Conservation (phyloP, 805 yeast species). For the Candida namnaoensis region DNA sequence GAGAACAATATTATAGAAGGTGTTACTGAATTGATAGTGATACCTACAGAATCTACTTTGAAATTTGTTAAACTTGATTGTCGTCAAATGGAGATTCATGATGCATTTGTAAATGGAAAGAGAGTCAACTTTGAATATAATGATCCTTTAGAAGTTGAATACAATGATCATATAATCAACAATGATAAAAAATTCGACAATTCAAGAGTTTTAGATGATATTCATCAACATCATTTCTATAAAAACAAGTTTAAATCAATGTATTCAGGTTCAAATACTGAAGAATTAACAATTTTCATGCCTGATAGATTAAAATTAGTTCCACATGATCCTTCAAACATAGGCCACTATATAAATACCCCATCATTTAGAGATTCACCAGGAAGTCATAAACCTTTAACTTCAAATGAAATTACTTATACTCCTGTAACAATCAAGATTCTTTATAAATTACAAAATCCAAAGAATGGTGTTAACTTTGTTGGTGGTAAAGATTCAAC, state of each 20-base stretch:
- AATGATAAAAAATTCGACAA: constrained; percentile 1
- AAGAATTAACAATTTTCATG: constrained; percentile 53
- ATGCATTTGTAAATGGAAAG: constrained; percentile 57
- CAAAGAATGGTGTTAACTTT: constrained; percentile 70
- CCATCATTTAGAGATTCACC: constrained; percentile 31
- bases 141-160: constrained; percentile 37
- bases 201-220: constrained; percentile 2
- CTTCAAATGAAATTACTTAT: constrained; percentile 37
- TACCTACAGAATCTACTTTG: constrained; percentile 57
- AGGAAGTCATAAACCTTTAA: constrained; percentile 19
- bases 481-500: constrained; percentile 48
- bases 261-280: constrained; percentile 46
- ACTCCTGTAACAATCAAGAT: constrained; percentile 70
- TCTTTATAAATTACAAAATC: constrained; percentile 54
- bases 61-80: constrained; percentile 68
- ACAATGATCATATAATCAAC: constrained; percentile 24
- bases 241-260: constrained; percentile 43
- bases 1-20: constrained; percentile 54
- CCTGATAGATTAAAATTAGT: constrained; percentile 62
- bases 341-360: constrained; percentile 17
- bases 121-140: constrained; percentile 44
- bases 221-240: constrained; percentile 53
- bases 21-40: constrained; percentile 71
- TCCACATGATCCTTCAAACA: constrained; percentile 39
- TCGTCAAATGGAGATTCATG: constrained; percentile 58